phyloP scores from a whole-genome alignment of 306 rosid genomes.

The Pterocarpus macrocarpus region DNA sequence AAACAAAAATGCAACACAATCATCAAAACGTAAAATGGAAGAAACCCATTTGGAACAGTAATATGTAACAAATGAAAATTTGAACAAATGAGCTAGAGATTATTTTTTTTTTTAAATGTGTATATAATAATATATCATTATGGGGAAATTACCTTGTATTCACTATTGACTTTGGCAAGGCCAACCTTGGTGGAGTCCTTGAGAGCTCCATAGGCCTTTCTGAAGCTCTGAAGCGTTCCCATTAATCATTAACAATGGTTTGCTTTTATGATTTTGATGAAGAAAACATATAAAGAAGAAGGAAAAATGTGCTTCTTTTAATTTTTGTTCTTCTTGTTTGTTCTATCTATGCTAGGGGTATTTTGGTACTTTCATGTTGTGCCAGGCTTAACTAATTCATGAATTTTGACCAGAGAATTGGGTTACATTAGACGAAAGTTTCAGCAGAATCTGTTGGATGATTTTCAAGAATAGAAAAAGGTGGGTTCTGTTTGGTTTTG shows the following conservation, averaged over 20 bases:
- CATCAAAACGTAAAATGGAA: not conserved
- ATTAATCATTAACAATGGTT: conserved; percentile 52
- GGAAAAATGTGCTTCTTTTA: conserved; percentile 46
- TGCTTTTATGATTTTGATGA: conserved; percentile 35
- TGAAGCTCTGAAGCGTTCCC: conserved; percentile 91
- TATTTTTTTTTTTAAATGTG: not conserved
- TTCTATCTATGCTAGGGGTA: conserved; percentile 45
- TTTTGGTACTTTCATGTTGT: conserved; percentile 39
- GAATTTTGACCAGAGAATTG: conserved; percentile 46
- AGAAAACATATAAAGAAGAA: conserved; percentile 50
- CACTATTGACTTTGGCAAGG: conserved; percentile 98
- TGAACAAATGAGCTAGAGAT: not conserved
- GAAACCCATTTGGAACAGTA: conserved; percentile 2
- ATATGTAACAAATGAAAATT: not conserved
- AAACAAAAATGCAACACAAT: conserved; percentile 28
- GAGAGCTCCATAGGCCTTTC: conserved; percentile 96
- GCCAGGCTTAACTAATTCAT: conserved; percentile 33
- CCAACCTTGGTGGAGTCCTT: conserved; percentile 98
- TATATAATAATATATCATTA: not conserved
- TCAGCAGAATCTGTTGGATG: conserved; percentile 30
- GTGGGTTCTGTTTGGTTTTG: conserved; percentile 5
- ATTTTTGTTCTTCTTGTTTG: conserved; percentile 19
- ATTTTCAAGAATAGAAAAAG: conserved; percentile 45
- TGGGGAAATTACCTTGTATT: conserved; percentile 76
- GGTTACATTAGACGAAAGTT: conserved; percentile 29